These are phyloP conservation scores for Ceratocystis alfenasii DNA, from an alignment of 2,329 filamentous ascomycete species.

Conservation along the genomic window DNA sequence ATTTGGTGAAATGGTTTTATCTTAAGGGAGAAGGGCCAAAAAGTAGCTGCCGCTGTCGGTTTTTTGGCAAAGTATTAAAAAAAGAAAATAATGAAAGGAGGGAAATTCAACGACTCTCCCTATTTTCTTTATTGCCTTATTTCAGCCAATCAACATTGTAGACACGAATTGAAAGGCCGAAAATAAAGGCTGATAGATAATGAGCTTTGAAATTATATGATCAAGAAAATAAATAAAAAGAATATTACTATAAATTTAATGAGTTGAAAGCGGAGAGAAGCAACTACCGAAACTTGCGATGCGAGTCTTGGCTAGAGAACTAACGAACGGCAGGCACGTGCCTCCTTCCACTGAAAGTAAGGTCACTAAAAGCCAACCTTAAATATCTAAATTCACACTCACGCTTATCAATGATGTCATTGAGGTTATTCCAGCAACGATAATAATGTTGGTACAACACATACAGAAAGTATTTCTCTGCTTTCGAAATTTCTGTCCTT, in stretches of 20 bases:
- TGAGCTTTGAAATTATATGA: background rate
- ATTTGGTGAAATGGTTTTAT: background rate
- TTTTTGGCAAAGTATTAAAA: background rate
- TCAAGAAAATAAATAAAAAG: background rate
- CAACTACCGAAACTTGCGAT: background rate
- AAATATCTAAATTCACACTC: background rate
- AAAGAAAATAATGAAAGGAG: background rate
- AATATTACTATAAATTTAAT: background rate
- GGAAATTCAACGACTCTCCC: background rate
- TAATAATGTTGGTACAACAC: background rate
- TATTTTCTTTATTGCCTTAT: background rate
- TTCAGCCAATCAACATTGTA: conserved; percentile 1
- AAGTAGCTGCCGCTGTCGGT: background rate
- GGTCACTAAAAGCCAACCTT: background rate
- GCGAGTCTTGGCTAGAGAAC: no score
- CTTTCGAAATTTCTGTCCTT: background rate
- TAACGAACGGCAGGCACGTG: background rate
- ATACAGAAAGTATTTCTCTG: background rate
- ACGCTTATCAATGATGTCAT: background rate
- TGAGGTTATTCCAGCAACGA: background rate
- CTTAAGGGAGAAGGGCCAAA: background rate
- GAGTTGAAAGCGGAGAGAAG: background rate
- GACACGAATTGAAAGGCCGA: background rate
- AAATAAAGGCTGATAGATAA: background rate
- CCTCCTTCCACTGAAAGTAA: background rate